Evolutionary conservation across 1,284 basidiomycete genomes (phyloP).

Genomic region (Puccinia brachypodii): DNA sequence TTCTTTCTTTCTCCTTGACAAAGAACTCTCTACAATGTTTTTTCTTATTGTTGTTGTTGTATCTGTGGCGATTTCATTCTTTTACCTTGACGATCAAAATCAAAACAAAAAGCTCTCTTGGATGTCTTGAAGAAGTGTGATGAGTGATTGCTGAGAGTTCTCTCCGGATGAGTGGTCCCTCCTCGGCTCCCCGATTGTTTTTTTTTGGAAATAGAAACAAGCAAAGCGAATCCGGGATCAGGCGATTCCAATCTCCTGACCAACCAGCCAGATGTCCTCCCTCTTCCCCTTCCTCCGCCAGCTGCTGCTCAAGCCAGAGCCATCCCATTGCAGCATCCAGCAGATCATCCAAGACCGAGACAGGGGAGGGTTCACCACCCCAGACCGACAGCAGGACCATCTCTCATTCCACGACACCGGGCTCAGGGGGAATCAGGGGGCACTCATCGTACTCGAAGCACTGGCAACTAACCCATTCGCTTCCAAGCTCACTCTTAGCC

Average conservation of each 20-base stretch:
- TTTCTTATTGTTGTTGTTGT: neutral
- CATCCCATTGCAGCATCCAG: too few relatives aligned
- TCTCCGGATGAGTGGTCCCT: too few relatives aligned
- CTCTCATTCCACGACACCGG: conserved; percentile 35
- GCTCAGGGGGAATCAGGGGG: neutral
- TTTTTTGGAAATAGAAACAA: too few relatives aligned
- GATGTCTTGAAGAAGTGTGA: too few relatives aligned
- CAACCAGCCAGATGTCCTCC: too few relatives aligned
- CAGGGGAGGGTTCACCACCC: conserved; percentile 26
- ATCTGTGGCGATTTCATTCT: neutral
- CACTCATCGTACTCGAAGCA: conserved; percentile 4
- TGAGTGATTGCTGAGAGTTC: too few relatives aligned
- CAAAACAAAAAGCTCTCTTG: too few relatives aligned
- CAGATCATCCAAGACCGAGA: conserved; percentile 24
- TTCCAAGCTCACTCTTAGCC: conserved; percentile 5
- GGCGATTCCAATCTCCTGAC: too few relatives aligned
- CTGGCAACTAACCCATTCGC: conserved; percentile 21
- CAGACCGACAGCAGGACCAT: conserved; percentile 30
- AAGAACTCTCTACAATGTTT: neutral
- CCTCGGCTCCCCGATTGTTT: too few relatives aligned
- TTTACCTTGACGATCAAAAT: neutral
- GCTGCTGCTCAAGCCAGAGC: too few relatives aligned
- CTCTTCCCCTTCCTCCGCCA: too few relatives aligned
- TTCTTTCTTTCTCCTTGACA: neutral
- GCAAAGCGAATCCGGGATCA: too few relatives aligned